Conservation (phyloP, 202 grass and related monocot species). For the Bolboschoenoplectus hybrid region DNA sequence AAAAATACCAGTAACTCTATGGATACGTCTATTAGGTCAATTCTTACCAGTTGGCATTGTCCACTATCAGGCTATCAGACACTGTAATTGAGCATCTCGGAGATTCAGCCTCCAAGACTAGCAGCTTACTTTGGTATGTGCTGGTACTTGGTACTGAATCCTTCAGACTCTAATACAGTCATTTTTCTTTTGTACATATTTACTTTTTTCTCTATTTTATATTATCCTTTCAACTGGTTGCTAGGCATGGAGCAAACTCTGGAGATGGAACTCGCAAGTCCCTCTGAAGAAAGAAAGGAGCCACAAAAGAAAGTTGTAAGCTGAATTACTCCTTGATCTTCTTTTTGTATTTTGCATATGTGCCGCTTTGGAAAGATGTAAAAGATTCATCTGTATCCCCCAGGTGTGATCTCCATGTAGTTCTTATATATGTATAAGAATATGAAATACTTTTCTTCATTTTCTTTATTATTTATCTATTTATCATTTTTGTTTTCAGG, state of each 20-base stretch:
- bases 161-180: neutral
- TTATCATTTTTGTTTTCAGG: conserved; percentile 44
- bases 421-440: neutral
- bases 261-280: conserved; percentile 6
- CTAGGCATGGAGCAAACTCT: conserved; percentile 14
- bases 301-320: conserved; percentile 11
- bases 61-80: neutral
- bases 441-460: neutral
- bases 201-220: neutral
- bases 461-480: conserved; percentile 32
- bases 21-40: neutral
- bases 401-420: neutral
- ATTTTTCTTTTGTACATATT: neutral
- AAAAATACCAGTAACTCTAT: neutral
- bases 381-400: neutral
- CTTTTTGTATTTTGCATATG: neutral
- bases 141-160: neutral
- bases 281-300: neutral
- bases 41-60: neutral
- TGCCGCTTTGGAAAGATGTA: neutral
- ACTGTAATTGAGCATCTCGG: neutral
- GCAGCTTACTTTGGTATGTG: neutral
- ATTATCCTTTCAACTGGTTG: neutral
- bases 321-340: neutral
- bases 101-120: neutral